Evolutionary conservation across 768 basidiomycete species (phyloP).

Genomic region (Agaricus sinodeliciosus): DNA sequence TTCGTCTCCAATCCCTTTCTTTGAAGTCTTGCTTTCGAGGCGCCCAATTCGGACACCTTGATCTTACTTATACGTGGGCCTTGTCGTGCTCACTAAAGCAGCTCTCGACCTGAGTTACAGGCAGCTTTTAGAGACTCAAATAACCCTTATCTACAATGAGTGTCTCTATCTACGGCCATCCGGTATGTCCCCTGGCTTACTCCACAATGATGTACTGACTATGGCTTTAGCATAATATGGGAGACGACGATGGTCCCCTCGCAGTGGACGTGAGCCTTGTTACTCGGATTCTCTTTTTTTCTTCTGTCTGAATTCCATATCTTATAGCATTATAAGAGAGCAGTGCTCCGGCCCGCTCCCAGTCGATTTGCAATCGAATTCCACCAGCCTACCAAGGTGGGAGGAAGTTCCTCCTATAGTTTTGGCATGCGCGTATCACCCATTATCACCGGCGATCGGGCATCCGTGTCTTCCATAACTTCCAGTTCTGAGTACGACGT

Average conservation of each 20-base stretch:
- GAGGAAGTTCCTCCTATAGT: constrained; percentile 50
- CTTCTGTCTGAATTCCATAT: background rate
- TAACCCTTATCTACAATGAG: background rate
- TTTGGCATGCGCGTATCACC: constrained; percentile 61
- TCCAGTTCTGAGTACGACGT: constrained; percentile 56
- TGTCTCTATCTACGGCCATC: background rate
- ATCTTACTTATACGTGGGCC: no score
- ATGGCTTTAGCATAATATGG: constrained; percentile 14
- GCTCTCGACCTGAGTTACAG: no score
- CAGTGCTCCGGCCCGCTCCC: constrained; percentile 55
- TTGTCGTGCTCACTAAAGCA: no score
- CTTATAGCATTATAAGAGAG: constrained; percentile 51
- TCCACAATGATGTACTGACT: background rate
- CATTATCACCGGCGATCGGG: constrained; percentile 27
- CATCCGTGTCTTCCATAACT: constrained; percentile 30
- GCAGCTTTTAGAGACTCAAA: no score
- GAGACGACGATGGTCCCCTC: constrained; percentile 19
- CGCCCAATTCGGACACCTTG: no score
- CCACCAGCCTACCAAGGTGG: constrained; percentile 51
- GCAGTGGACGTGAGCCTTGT: constrained; percentile 17
- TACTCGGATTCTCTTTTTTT: background rate
- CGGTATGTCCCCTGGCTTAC: background rate
- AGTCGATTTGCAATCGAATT: constrained; percentile 52
- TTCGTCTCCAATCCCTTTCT: background rate
- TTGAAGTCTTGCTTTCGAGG: no score